Evolutionary conservation across 257 asterid species (phyloP), one percentile per base, ranked within the genome.

Genomic region (Dorcoceras hygrometricum): DNA sequence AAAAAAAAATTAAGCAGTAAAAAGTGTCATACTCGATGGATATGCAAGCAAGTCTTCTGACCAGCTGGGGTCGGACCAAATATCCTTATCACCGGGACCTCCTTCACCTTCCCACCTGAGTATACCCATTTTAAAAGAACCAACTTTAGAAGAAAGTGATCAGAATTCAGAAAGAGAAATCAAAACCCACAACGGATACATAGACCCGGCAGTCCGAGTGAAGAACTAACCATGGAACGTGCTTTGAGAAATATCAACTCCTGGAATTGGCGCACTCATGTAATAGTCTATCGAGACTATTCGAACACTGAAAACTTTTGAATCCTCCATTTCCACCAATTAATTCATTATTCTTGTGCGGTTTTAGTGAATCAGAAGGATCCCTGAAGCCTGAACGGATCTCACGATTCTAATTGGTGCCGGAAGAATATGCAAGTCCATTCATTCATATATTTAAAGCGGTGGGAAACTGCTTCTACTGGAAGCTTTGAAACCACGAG

Each of bases 31-130:
- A 89, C 97, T 66, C 84, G 82, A 72, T 89, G 98, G 66, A 92
- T 65, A 82, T 92, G 98, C 93, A 92, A 77, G 76, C 97, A 92
- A 65, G 98, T 77, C 78, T 89, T 92, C 81, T 92, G 98, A 55
- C 95, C 98, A 73, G 91, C 95, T 23, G 96, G 95, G 39, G 97
- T 92, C 22, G 98, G 80, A 23, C 98, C 98, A 59, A 86, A 92
- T 59, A 92, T 76, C 77, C 95, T 82, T 67, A 92, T 83, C 63
- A 92, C 97, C 2, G 98, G 97, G 67, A 92, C 96, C 75, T 89
- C 95, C 71, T 78, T 86, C 78, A 87, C 97, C 76, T 87, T 87
- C 83, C 95, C 98, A 70, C 98, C 98, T 89, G 80, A 58, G 73
- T 27, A 51, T 0, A 29, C 65, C 24, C 43, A 67, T 31, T 63